Conservation (phyloP, 1,284 basidiomycete genomes). For the Leccinum angustisporum region DNA sequence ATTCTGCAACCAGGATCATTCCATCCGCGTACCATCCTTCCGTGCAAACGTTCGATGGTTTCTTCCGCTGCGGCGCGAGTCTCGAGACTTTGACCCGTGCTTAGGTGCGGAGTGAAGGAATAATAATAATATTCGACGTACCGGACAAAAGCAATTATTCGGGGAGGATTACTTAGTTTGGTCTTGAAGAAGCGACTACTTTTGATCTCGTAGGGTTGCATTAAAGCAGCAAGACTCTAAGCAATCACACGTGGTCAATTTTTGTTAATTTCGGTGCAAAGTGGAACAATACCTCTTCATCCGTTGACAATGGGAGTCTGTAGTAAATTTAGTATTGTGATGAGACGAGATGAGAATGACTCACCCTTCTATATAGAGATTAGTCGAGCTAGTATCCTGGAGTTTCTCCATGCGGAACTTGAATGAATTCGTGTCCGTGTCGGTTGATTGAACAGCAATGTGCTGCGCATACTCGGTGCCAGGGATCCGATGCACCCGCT, state of each 20-base stretch:
- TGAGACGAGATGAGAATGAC: neutral
- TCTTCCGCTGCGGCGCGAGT: slow-evolving; percentile 67
- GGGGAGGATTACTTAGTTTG: slow-evolving; percentile 65
- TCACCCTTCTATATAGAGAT: slow-evolving; percentile 74
- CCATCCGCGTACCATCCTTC: slow-evolving; percentile 74
- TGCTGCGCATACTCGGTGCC: slow-evolving; percentile 55
- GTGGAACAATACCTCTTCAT: slow-evolving; percentile 37
- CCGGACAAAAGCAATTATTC: slow-evolving; percentile 77
- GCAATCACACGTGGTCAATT: neutral
- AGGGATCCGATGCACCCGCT: slow-evolving; percentile 79
- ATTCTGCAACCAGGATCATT: slow-evolving; percentile 69
- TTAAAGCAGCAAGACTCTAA: slow-evolving; percentile 58
- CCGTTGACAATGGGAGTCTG: slow-evolving; percentile 60
- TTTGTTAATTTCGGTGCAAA: neutral
- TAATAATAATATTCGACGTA: slow-evolving; percentile 32
- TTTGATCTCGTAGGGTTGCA: slow-evolving; percentile 63
- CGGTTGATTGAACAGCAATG: slow-evolving; percentile 16
- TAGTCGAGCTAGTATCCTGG: slow-evolving; percentile 60
- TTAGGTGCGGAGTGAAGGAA: neutral
- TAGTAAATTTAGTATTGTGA: slow-evolving; percentile 6
- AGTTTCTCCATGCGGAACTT: slow-evolving; percentile 71
- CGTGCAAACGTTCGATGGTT: slow-evolving; percentile 69
- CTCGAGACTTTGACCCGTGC: slow-evolving; percentile 51
- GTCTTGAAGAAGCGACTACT: slow-evolving; percentile 76
- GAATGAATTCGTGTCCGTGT: slow-evolving; percentile 51